phyloP scores from a whole-genome alignment of 805 yeast species.

The Ogataea trehalophila region DNA sequence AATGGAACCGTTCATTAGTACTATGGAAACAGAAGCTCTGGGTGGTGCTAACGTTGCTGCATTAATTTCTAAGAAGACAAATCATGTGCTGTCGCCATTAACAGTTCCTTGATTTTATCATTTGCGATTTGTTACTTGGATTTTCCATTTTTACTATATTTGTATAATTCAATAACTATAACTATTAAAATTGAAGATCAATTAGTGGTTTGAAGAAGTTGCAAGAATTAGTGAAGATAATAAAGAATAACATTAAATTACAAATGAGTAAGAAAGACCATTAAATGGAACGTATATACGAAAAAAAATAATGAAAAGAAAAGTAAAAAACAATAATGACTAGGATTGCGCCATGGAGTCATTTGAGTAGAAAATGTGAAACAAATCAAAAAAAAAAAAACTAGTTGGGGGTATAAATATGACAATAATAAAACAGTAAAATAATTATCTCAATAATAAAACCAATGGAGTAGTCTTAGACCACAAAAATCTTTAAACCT shows the following conservation, averaged over 20 bases:
- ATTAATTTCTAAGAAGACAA: constrained; percentile 29
- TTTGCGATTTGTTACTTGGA: no score
- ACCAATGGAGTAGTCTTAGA: background rate
- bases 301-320: background rate
- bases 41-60: constrained; percentile 48
- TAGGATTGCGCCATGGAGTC: background rate
- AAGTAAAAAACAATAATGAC: background rate
- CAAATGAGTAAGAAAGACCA: background rate
- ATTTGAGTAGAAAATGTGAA: no score
- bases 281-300: background rate
- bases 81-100: constrained; percentile 24
- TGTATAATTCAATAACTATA: background rate
- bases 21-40: constrained; percentile 48
- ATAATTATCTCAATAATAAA: no score
- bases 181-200: no score
- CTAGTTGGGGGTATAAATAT: no score
- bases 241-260: background rate
- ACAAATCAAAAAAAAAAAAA: no score
- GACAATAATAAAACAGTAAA: no score
- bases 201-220: no score
- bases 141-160: no score
- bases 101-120: constrained; percentile 10
- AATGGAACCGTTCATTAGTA: constrained; percentile 43
- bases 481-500: constrained; percentile 10
- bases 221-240: background rate